These are phyloP conservation scores for Xylariaceae sp. DNA, from an alignment of 2,329 filamentous ascomycete genomes.

Conservation along the genomic window DNA sequence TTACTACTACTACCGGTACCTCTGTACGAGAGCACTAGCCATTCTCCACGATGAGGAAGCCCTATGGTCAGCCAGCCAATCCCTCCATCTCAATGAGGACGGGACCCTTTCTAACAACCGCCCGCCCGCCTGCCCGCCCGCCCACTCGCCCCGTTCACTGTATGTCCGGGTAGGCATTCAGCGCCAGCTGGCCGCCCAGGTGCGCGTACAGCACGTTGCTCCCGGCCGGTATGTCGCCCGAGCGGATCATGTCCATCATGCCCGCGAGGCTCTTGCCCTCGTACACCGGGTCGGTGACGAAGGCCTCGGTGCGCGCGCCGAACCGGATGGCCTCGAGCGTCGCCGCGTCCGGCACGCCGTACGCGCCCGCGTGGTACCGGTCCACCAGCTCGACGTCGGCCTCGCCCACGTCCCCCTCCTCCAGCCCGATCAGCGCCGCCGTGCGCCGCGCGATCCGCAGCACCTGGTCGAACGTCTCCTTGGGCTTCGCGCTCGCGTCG, in stretches of 20 bases:
- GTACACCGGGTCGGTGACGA: slow-evolving; percentile 70
- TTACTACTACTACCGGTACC: no score
- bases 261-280: slow-evolving; percentile 69
- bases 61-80: no score
- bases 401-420: slow-evolving; percentile 50
- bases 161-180: slow-evolving; percentile 58
- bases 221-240: slow-evolving; percentile 48
- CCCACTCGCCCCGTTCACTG: no score
- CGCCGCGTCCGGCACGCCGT: slow-evolving; percentile 57
- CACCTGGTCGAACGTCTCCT: slow-evolving; percentile 57
- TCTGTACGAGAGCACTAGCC: no score
- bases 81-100: no score
- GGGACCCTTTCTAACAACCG: no score
- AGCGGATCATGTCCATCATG: slow-evolving; percentile 60
- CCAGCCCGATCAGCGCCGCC: slow-evolving; percentile 53
- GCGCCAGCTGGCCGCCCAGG: slow-evolving; percentile 60
- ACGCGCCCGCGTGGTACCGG: slow-evolving; percentile 58
- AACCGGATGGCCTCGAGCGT: slow-evolving; percentile 64
- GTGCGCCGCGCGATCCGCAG: slow-evolving; percentile 59
- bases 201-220: slow-evolving; percentile 68
- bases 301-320: slow-evolving; percentile 59
- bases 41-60: no score
- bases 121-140: no score
- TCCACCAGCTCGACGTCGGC: slow-evolving; percentile 55
- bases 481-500: slow-evolving; percentile 53